Evolutionary conservation across 2,329 filamentous ascomycete genomes (phyloP).

Genomic region (Helminthosporium solani): DNA sequence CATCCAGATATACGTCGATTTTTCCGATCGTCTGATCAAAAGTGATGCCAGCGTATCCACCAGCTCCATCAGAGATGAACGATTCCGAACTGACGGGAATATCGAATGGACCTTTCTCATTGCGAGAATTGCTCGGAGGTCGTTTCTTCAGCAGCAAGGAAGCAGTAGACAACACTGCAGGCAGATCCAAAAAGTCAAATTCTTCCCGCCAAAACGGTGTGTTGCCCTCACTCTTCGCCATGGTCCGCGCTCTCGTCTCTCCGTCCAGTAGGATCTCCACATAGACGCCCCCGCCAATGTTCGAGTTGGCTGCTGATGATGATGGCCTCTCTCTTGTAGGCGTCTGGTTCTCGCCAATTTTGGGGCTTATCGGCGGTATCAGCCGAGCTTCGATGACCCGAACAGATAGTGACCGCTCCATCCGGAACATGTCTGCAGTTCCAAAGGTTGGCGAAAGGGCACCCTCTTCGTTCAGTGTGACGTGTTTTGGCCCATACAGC

Average conservation of each 20-base stretch:
- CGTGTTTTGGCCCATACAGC: conserved; percentile 70
- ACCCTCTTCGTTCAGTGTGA: conserved; percentile 44
- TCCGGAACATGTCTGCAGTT: conserved; percentile 63
- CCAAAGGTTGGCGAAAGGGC: conserved; percentile 39
- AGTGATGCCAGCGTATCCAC: conserved; percentile 48
- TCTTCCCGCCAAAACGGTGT: conserved; percentile 83
- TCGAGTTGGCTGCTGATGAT: conserved; percentile 31
- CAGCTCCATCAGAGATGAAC: conserved; percentile 37
- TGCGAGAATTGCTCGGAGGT: conserved; percentile 42
- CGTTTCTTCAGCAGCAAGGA: conserved; percentile 70
- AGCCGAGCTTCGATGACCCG: conserved; percentile 64
- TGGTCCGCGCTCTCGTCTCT: conserved; percentile 74
- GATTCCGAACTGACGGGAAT: conserved; percentile 26
- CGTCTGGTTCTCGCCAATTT: conserved; percentile 30
- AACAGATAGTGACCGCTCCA: conserved; percentile 62
- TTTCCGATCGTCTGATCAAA: conserved; percentile 61
- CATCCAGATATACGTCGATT: conserved; percentile 80
- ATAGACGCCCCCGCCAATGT: conserved; percentile 64
- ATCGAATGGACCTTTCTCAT: conserved; percentile 44
- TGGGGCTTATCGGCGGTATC: conserved; percentile 40
- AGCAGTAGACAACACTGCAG: conserved; percentile 66
- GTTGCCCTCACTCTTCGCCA: conserved; percentile 67
- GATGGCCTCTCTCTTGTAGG: conserved; percentile 32
- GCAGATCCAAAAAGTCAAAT: conserved; percentile 73
- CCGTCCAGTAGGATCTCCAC: conserved; percentile 79